These are phyloP conservation scores for Arabidopsis arenosa DNA, from an alignment of 345 rosid genomes.

Conservation along the genomic window DNA sequence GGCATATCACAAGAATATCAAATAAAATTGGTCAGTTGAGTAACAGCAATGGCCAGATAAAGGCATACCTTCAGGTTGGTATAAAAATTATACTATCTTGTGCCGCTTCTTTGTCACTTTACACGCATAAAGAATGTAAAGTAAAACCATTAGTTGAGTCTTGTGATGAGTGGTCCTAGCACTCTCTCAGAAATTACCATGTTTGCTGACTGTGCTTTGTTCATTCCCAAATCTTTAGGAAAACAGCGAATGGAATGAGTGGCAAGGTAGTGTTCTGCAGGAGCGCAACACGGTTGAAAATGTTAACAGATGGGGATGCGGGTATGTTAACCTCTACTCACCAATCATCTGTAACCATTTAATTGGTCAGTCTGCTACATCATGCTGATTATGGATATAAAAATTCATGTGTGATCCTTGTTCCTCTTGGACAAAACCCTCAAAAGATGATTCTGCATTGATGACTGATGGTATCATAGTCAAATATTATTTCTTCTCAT, in stretches of 20 bases:
- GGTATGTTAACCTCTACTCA: constrained; percentile 54
- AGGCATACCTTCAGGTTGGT: constrained; percentile 77
- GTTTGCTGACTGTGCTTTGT: constrained; percentile 32
- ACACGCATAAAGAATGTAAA: constrained; percentile 20
- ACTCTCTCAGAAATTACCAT: not conserved
- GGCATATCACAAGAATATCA: constrained; percentile 88
- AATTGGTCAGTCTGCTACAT: constrained; percentile 21
- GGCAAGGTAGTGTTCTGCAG: constrained; percentile 83
- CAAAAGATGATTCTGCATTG: constrained; percentile 3
- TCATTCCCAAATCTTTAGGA: constrained; percentile 56
- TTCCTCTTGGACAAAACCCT: constrained; percentile 10
- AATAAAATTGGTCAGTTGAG: constrained; percentile 84
- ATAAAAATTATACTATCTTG: constrained; percentile 1
- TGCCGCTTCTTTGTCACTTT: constrained; percentile 20
- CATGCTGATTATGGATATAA: constrained; percentile 9
- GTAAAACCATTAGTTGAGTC: constrained; percentile 12
- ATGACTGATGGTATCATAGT: constrained; percentile 22
- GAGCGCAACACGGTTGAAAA: constrained; percentile 92
- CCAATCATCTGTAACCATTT: constrained; percentile 16
- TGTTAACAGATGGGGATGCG: constrained; percentile 96
- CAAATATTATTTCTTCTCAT: constrained; percentile 8
- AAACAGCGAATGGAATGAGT: constrained; percentile 82
- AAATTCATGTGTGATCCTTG: constrained; percentile 20
- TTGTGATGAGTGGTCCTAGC: constrained; percentile 13
- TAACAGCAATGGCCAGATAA: constrained; percentile 64